These are phyloP conservation scores for Eucalyptus viminalis DNA, from an alignment of 345 rosid species.

Conservation along the genomic window DNA sequence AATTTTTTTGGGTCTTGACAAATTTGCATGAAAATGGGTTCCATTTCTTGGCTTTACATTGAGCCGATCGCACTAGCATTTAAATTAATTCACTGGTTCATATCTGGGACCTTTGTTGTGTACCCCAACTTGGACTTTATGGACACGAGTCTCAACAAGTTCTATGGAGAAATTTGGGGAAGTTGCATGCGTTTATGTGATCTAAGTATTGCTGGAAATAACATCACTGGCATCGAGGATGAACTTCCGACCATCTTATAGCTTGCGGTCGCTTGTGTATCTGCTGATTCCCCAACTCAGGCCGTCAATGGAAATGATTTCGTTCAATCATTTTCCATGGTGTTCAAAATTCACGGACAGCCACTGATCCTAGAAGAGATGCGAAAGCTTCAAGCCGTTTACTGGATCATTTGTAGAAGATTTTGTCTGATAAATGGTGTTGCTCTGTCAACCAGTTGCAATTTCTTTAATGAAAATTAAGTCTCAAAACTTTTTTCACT, in stretches of 20 bases:
- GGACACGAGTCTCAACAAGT: neutral
- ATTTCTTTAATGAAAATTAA: neutral
- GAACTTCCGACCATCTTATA: no score
- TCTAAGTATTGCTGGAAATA: neutral
- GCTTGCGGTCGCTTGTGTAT: neutral
- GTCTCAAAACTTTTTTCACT: neutral
- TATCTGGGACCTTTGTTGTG: neutral
- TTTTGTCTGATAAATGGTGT: neutral
- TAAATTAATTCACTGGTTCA: neutral
- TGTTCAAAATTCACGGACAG: neutral
- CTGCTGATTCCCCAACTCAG: neutral
- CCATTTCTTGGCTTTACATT: neutral
- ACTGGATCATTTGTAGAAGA: neutral
- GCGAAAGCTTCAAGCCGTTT: neutral
- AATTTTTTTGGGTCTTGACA: neutral
- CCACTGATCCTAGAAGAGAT: neutral
- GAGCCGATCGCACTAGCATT: neutral
- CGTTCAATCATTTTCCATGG: neutral
- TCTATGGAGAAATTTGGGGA: slow-evolving; percentile 3
- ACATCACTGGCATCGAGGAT: neutral
- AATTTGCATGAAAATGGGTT: neutral
- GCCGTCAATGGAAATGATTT: neutral
- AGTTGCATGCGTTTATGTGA: neutral
- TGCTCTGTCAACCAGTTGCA: neutral
- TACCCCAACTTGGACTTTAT: neutral